Base-by-base conservation (phyloP, 768 basidiomycete species). In the Russula griseocarnosa region DNA sequence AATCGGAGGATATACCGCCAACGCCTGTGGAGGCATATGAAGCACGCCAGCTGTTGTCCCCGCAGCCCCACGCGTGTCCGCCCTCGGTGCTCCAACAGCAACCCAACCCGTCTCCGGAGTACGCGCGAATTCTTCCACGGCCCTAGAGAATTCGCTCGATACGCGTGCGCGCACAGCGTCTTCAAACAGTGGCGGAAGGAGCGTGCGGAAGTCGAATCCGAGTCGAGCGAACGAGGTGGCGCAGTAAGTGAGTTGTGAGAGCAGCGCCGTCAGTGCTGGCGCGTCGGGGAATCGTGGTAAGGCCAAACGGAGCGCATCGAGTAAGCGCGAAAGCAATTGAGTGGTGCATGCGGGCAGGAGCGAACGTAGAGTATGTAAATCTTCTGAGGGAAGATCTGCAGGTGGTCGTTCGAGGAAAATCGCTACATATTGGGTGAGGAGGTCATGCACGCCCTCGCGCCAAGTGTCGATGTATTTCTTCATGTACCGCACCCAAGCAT, bases 171-270 rank as follows among this genome's bases (percentile, higher is more conserved):
- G 72, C 13, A 94, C 86, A 2, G 90, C 88, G 51, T 77, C 74
- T 44, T 80, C 79, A 72, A 94, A 86, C 3, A 90, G 76, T n/a
- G 81, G 79, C 3, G 81, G 81, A 34, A 97, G 76, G 20, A 88
- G 74, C 0, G 80, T 74, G 36, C 87, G 83, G 74, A 99, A 98
- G 72, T 97, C 95, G 69, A 96, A 81, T 0, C 96, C 96, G 18
- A 96, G 82, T n/a, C 94, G 85, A 0, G 92, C 82, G 71, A 97
- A 97, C 0, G 94, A 94, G 20, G 86, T 85, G 9, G 94, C 86
- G 72, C 95, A 97, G 74, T 98, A 98, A 14, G 90, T 89, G 51
- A 98, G 82, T 70, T 98, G 96, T 0, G 94, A 96, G 62, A 97
- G 84, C 49, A 94, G 81, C 40, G 95, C 86, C 24, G 92, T 82